Evolutionary conservation across 306 rosid species (phyloP), one percentile per base, ranked within the genome.

Genomic region (Parietaria judaica): DNA sequence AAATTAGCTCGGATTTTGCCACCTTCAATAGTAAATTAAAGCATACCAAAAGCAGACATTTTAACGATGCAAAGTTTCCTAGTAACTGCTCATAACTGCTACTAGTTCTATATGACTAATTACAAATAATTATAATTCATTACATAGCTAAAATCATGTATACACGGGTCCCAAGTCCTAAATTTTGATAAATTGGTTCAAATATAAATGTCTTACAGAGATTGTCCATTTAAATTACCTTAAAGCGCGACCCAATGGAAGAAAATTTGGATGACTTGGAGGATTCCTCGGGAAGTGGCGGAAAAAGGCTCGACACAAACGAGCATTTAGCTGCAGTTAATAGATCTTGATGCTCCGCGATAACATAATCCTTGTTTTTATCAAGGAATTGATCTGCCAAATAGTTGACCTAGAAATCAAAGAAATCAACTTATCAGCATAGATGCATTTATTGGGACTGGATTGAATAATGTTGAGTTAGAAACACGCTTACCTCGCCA

Each of bases 301-400:
- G 97, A 77, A 94, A 94, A 61, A 94, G 78, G 79, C 86, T 88
- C 48, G 87, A 88, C 71, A 74, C 94, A 84, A 89, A 94, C 15
- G 83, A 51, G 81, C 97, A 94, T 70, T 81, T 84, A 69, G 99
- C 84, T 76, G 94, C 82, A 61, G 80, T 84, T 74, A 94, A 78
- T 70, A 94, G 81, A 72, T 78, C 95, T 81, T 84, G 99, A 71
- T 89, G 97, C 76, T 94, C 99, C 38, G 97, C 99, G 51, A 94
- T 88, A 71, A 94, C 99, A 79, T 94, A 94, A 76, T 94, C 99
- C 85, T 94, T 94, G 87, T 94, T 94, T 78, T 94, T 94, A 72
- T 94, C 99, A 68, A 94, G 86, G 70, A 94, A 94, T 78, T 79
- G 87, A 76, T 94, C 97, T 68, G 97, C 99, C 77, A 72, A 81